Evolutionary conservation across 1,284 basidiomycete species (phyloP).

Genomic region (Inonotus hispidus): DNA sequence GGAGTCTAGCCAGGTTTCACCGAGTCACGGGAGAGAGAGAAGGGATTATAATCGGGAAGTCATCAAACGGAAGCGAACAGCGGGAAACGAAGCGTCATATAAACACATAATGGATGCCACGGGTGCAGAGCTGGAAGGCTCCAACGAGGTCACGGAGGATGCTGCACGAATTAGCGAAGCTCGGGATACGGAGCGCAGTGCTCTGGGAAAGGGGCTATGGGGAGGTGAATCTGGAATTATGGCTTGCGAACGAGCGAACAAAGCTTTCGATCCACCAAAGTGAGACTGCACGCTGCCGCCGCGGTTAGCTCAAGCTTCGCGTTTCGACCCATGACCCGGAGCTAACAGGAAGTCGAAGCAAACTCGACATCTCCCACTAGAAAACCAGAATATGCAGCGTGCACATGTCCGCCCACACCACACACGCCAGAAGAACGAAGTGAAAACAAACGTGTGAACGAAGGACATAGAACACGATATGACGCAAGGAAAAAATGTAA

Average conservation of each 20-base stretch:
- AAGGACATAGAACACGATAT: too few species aligned
- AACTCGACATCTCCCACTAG: too few species aligned
- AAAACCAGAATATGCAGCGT: too few species aligned
- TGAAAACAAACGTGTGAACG: background rate
- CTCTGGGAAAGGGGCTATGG: background rate
- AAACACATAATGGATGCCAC: background rate
- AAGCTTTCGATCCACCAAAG: too few species aligned
- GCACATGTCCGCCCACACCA: background rate
- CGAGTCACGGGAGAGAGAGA: background rate
- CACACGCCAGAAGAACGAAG: background rate
- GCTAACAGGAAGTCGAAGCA: too few species aligned
- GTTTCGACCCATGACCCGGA: too few species aligned
- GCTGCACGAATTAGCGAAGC: conserved; percentile 7
- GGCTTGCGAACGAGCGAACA: too few species aligned
- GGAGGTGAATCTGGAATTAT: too few species aligned
- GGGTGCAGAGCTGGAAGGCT: background rate
- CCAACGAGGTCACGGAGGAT: background rate
- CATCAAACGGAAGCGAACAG: background rate
- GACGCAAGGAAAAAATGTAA: too few species aligned
- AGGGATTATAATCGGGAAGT: background rate
- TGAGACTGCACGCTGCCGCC: too few species aligned
- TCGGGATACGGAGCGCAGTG: background rate
- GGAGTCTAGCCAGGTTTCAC: too few species aligned
- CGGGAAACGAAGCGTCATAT: background rate
- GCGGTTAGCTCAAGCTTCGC: too few species aligned